Evolutionary conservation across 1,284 basidiomycete species (phyloP), one percentile per base, ranked within the genome.

Genomic region (Bondarzewia mesenterica): DNA sequence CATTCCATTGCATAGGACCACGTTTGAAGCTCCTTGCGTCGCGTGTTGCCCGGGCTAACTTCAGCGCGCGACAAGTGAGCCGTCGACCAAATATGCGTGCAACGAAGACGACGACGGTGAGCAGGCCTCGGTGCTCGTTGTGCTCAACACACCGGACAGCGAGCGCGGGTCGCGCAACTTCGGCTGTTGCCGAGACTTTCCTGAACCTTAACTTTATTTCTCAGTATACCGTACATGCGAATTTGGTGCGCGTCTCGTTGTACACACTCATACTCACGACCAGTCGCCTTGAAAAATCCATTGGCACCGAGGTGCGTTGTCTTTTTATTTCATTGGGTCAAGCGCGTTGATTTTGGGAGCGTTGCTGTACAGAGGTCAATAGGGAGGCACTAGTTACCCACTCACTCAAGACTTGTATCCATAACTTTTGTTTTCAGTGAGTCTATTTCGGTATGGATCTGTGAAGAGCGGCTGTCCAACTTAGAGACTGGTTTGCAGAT

Each of bases 201-300:
- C 32, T 27, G 25, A 54, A 54, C 52, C 8, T 48, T 54, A 55
- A 55, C 54, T 50, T 27, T 55, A 46, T 49, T 41, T 29, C 3
- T 8, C 7, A 8, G 29, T 10, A 20, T 27, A 21, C 2, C 7
- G 16, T 36, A 44, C 22, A 40, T 27, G 21, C 42, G 46, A 46
- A 50, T 42, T 40, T 12, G 38, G 25, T 18, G 4, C 7, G 18
- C n/a, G 22, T 37, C 43, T 38, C 35, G 21, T 20, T 42, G 22
- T 8, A 38, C 48, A 46, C 42, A 42, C 27, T 25, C 44, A 18
- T n/a, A 26, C 44, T n/a, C 39, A 32, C 37, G 36, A 37, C 58
- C 59, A 59, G 57, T 57, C 71, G 83, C 85, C 86, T 89, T 89
- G 80, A 89, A 89, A 89, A 75, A 88, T 88, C 86, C 86, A 72